These are phyloP conservation scores for Chloranthus sessilifolius DNA, from an alignment of 164 flowering plant species.

Conservation along the genomic window DNA sequence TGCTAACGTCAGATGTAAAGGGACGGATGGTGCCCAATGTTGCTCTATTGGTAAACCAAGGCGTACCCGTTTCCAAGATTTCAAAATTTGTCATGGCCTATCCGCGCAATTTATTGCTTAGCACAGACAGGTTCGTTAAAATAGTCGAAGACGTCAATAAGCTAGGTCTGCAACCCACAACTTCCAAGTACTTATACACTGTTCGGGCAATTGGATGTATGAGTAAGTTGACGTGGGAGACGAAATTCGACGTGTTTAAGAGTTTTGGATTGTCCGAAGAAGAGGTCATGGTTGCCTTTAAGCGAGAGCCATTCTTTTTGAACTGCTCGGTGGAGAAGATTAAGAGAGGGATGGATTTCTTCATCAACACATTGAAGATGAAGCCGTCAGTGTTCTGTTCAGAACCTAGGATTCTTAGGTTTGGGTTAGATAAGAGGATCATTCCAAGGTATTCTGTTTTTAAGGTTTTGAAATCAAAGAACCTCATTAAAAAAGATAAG, in stretches of 20 bases:
- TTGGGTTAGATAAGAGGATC: constrained; percentile 13
- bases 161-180: background rate
- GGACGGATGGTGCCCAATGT: background rate
- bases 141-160: background rate
- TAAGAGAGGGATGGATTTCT: constrained; percentile 10
- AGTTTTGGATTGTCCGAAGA: constrained; percentile 19
- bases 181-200: background rate
- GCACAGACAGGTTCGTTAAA: background rate
- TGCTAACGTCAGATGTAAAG: background rate
- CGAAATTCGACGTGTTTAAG: constrained; percentile 15
- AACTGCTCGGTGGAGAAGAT: constrained; percentile 18
- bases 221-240: constrained; percentile 14
- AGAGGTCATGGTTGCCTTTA: constrained; percentile 10
- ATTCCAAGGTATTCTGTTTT: constrained; percentile 15
- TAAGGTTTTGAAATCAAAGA: constrained; percentile 16
- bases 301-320: constrained; percentile 7
- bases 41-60: background rate
- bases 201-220: constrained; percentile 5
- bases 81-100: too few species aligned
- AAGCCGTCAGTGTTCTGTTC: background rate
- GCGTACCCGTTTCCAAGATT: too few species aligned
- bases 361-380: constrained; percentile 12
- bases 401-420: constrained; percentile 11
- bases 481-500: background rate
- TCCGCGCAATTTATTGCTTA: background rate